Percentiles rank a stretch among this genome's conserved stretches.
These are phyloP conservation scores for Xylaria venustula DNA, from an alignment of 495 filamentous ascomycete species.

Conservation along the genomic window DNA sequence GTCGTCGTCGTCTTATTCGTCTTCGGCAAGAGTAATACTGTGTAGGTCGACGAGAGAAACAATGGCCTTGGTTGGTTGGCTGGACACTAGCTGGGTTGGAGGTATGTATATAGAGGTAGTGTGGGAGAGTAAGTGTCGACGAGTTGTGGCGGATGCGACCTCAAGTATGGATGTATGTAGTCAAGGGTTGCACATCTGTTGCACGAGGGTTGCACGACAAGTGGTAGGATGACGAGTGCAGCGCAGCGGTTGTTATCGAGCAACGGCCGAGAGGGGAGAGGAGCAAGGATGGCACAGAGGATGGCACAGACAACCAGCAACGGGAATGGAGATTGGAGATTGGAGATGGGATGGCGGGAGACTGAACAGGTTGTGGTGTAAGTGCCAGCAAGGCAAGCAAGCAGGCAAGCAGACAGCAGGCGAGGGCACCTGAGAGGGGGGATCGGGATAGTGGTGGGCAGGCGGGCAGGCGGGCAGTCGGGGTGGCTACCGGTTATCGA, in stretches of 20 bases:
- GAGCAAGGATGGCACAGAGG: not conserved
- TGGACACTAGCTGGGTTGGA: not conserved
- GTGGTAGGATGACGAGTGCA: constrained; percentile 4
- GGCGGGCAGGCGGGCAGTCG: not conserved
- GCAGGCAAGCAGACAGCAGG: not conserved
- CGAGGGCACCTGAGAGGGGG: not conserved
- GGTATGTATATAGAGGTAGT: not conserved
- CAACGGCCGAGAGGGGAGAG: not conserved
- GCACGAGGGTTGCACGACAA: not conserved
- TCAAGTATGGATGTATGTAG: not conserved
- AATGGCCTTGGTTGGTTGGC: not conserved
- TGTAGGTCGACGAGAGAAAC: not conserved
- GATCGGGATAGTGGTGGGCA: not conserved
- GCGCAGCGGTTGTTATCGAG: constrained; percentile 5
- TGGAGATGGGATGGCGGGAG: constrained; percentile 1
- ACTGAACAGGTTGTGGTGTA: not conserved
- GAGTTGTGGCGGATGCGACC: not conserved
- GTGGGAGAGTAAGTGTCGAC: not conserved
- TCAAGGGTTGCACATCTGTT: constrained; percentile 1
- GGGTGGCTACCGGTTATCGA: not conserved
- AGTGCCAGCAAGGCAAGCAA: too few relatives aligned
- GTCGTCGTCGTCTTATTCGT: too few relatives aligned
- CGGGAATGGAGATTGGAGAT: not conserved
- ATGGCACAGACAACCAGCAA: not conserved
- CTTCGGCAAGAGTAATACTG: too few relatives aligned